Percentiles rank a stretch among this genome's conserved stretches.
These are phyloP conservation scores for Talaromyces sp. DNA, from an alignment of 2,329 filamentous ascomycete genomes.

Conservation along the genomic window DNA sequence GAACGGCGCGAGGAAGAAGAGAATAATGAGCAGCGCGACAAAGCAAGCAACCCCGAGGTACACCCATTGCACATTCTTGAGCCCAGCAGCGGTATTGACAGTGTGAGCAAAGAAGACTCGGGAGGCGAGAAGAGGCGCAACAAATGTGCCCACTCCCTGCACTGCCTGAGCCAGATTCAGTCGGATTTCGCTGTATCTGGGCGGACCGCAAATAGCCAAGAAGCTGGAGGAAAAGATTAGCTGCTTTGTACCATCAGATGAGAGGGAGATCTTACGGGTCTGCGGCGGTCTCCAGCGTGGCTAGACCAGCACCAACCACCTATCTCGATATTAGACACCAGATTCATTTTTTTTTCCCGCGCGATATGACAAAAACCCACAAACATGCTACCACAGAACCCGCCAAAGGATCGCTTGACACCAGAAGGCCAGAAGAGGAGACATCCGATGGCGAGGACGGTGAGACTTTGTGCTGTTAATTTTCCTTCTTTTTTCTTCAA, in stretches of 20 bases:
- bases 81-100: conserved; percentile 51
- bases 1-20: conserved; percentile 65
- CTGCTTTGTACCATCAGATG: no score
- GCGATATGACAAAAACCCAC: conserved; percentile 31
- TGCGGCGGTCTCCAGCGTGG: conserved; percentile 71
- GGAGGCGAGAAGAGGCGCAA: conserved; percentile 69
- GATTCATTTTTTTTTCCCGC: no score
- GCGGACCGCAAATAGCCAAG: conserved; percentile 66
- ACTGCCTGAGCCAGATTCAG: conserved; percentile 75
- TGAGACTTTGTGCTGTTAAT: background rate
- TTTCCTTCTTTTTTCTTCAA: no score
- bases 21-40: conserved; percentile 60
- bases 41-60: conserved; percentile 76
- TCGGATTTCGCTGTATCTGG: conserved; percentile 68
- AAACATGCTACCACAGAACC: conserved; percentile 68
- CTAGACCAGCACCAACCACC: conserved; percentile 63
- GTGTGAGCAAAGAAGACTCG: conserved; percentile 68
- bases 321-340: no score
- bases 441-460: background rate
- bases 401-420: conserved; percentile 66
- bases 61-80: conserved; percentile 69
- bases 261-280: conserved; percentile 55
- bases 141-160: conserved; percentile 69
- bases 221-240: conserved; percentile 32
- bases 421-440: conserved; percentile 73